Evolutionary conservation across 192 early-diverging fungal species (phyloP), one percentile per base, ranked within the genome.

Genomic region (Thamnidium elegans): DNA sequence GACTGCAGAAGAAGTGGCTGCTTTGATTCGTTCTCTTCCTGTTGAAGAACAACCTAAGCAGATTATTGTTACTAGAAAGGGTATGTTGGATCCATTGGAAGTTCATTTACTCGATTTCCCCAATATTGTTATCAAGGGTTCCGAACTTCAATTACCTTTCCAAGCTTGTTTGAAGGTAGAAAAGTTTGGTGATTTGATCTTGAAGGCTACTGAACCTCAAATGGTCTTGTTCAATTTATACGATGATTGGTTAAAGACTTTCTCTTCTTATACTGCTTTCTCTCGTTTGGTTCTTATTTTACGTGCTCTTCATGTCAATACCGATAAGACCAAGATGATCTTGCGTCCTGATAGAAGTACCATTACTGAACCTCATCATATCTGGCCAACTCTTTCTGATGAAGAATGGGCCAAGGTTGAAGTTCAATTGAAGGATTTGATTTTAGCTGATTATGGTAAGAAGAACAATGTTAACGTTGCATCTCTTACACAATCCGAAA

Each of bases 41-140:
- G 89, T 98, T 14, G 97, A 99, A 86, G 97, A 99, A 85, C 97
- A 99, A 81, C 97, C 97, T 23, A 97, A 96, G 75, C 97, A 99
- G 74, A 91, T 99, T 58, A 98, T 99, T 82, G 97, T 99, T 15
- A 95, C 97, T 32, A 87, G 97, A 74, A 98, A 96, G 81, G 97
- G 97, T 60, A 99, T 99, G 95, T 83, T 99, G 80, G 97, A 99
- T 83, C 97, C 97, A 55, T 84, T 99, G 13, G 97, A 98, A 73
- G 94, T 97, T 8, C 92, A 94, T 77, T 84, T 87, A 74, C 80
- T 99, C 60, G 95, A 98, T 79, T 99, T 99, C 87, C 95, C 95
- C 60, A 99, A 99, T 77, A 97, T 96, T 81, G 93, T 97, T 9
- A 99, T 99, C 79, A 96, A 96, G 71, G 95, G 95, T 17, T 90